phyloP scores from a whole-genome alignment of 1,284 basidiomycete species.

The Marasmius oreades region DNA sequence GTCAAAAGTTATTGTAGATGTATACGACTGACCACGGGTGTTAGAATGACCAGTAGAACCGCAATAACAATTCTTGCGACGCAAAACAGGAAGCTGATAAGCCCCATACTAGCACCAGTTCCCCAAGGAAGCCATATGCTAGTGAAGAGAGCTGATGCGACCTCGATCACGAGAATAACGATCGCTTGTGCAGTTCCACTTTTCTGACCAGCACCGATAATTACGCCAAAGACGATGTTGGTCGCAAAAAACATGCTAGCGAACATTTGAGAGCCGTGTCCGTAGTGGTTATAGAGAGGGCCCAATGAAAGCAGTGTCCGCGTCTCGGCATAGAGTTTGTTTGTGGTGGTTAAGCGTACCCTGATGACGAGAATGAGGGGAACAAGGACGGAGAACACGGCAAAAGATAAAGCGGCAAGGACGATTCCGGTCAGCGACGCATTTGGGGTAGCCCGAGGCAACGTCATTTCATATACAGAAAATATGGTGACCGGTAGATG shows the following conservation, averaged over 20 bases:
- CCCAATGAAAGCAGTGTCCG: conserved; percentile 88
- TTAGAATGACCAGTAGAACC: conserved; percentile 86
- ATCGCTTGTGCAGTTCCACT: conserved; percentile 91
- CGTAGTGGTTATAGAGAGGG: conserved; percentile 94
- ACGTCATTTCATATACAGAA: conserved; percentile 82
- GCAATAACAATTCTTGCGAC: conserved; percentile 87
- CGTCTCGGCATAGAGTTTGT: conserved; percentile 93
- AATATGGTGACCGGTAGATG: conserved; percentile 93
- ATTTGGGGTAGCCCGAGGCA: conserved; percentile 36
- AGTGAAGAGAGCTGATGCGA: conserved; percentile 78
- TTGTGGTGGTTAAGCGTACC: conserved; percentile 76
- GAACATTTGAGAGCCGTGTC: conserved; percentile 89
- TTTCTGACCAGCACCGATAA: conserved; percentile 85
- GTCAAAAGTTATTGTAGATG: conserved; percentile 15
- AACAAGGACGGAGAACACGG: conserved; percentile 74
- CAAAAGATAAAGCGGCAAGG: conserved; percentile 75
- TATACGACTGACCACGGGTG: conserved; percentile 68
- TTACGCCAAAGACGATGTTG: conserved; percentile 79
- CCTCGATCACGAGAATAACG: conserved; percentile 83
- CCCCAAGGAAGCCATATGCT: conserved; percentile 97
- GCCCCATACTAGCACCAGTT: conserved; percentile 93
- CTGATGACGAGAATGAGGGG: conserved; percentile 76
- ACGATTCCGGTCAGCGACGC: conserved; percentile 58
- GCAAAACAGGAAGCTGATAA: conserved; percentile 88
- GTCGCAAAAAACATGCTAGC: conserved; percentile 77